Evolutionary conservation across 1,284 basidiomycete species (phyloP), one percentile per base, ranked within the genome.

Genomic region (Tilletia walkeri): DNA sequence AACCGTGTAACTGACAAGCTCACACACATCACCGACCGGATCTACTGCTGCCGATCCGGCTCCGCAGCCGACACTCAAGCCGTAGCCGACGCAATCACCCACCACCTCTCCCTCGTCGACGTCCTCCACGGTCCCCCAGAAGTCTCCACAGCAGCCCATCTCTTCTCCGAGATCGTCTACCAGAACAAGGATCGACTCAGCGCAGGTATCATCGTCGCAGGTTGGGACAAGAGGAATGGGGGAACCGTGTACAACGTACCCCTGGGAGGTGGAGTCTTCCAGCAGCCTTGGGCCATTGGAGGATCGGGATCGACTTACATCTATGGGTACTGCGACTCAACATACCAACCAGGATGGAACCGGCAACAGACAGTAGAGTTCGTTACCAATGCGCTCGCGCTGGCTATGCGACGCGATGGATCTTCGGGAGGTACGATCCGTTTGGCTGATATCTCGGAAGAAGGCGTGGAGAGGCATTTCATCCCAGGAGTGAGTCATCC

Each of bases 1-100:
- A 99, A 99, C 85, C 91, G 95, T 84, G 96, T 99, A 41, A 99
- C 95, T 30, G 95, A 99, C 88, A 99, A 99, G 86, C 88, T 99
- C 72, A 99, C 95, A 2, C 90, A 94, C 84, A 88, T 99, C 76
- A 93, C 97, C 84, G 96, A 99, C 86, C 93, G 94, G 75, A 92
- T 98, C 86, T 99, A 99, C 87, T 99, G 95, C 86, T 99, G 95
- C 88, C 91, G 95, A 18, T 96, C 94, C 67, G 95, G 95, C 67
- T 97, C 94, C 70, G 95, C 96, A 65, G 96, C 95, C 56, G 95
- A 99, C 85, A 99, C 95, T 0, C 95, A 87, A 77, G 94, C 95
- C 61, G 88, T 99, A 56, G 96, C 96, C 65, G 96, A 99, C 84
- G 88, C 90, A 30, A 92, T 97, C 18, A 92, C 95, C 82, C 91